phyloP scores from a whole-genome alignment of 495 filamentous ascomycete genomes.

The Peziza echinospora region DNA sequence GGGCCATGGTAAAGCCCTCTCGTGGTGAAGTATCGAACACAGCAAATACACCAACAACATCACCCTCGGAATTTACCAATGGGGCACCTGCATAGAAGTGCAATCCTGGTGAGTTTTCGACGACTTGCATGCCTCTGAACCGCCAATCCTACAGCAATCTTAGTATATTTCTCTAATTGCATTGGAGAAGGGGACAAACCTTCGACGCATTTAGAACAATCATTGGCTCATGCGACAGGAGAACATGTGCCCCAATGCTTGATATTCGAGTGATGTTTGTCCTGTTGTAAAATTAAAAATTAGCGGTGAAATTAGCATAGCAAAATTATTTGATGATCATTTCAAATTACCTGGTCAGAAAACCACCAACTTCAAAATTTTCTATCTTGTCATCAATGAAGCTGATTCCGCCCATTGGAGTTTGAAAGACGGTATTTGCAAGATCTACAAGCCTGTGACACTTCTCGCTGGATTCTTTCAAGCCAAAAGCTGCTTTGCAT shows the following conservation, averaged over 20 bases:
- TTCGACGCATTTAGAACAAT: constrained; percentile 22
- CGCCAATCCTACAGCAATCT: constrained; percentile 26
- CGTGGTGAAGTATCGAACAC: constrained; percentile 20
- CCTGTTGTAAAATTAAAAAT: too few relatives aligned
- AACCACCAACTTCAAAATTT: constrained; percentile 19
- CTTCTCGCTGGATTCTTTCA: constrained; percentile 11
- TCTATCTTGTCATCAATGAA: constrained; percentile 20
- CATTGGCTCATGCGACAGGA: constrained; percentile 20
- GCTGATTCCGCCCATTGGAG: constrained; percentile 20
- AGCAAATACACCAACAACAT: constrained; percentile 22
- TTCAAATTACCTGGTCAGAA: background rate
- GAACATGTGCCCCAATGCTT: constrained; percentile 23
- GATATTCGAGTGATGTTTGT: constrained; percentile 11
- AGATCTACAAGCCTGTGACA: constrained; percentile 10
- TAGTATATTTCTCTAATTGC: too few relatives aligned
- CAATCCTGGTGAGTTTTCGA: constrained; percentile 16
- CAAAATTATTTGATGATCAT: too few relatives aligned
- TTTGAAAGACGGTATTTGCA: constrained; percentile 19
- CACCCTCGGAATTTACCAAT: constrained; percentile 19
- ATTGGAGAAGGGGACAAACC: constrained; percentile 7
- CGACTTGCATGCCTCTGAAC: constrained; percentile 20
- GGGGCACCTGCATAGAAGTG: constrained; percentile 26
- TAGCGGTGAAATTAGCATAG: too few relatives aligned
- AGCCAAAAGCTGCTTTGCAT: constrained; percentile 12
- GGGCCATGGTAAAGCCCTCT: constrained; percentile 15